Evolutionary conservation across 108 stramenopile species (phyloP).

Genomic region (Nitzschia sp.): DNA sequence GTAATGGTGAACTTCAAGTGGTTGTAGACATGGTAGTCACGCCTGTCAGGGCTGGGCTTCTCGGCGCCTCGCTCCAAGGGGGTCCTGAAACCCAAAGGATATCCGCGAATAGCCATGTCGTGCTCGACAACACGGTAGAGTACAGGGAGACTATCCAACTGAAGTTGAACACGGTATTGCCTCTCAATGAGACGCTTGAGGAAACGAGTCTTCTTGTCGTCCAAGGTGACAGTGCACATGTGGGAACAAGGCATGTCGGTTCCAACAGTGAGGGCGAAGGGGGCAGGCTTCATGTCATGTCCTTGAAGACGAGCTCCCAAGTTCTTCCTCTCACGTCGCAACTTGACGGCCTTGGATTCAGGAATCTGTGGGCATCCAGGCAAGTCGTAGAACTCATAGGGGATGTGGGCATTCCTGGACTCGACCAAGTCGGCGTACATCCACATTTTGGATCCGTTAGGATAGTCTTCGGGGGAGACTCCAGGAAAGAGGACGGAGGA

Average conservation of each 20-base stretch:
- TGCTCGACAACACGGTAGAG: slow-evolving; percentile 72
- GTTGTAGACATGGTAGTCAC: slow-evolving; percentile 79
- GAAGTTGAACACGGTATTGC: slow-evolving; percentile 92
- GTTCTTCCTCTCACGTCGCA: slow-evolving; percentile 53
- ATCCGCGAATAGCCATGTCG: slow-evolving; percentile 79
- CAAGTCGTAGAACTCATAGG: slow-evolving; percentile 90
- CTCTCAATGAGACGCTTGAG: slow-evolving; percentile 83
- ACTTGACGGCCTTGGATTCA: slow-evolving; percentile 12
- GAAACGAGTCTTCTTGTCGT: slow-evolving; percentile 61
- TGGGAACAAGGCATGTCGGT: slow-evolving; percentile 55
- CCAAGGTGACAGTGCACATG: slow-evolving; percentile 54
- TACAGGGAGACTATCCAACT: slow-evolving; percentile 82
- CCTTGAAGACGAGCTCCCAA: slow-evolving; percentile 74
- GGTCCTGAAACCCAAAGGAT: slow-evolving; percentile 82
- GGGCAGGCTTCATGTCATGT: slow-evolving; percentile 59
- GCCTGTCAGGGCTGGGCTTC: slow-evolving; percentile 12
- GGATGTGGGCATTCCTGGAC: slow-evolving; percentile 82
- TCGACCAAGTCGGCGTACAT: slow-evolving; percentile 71
- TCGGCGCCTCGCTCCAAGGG: slow-evolving; percentile 25
- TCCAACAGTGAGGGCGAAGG: slow-evolving; percentile 55
- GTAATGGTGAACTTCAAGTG: slow-evolving; percentile 88
- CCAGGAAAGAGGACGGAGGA: slow-evolving; percentile 69
- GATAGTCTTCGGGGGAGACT: slow-evolving; percentile 70
- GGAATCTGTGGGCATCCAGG: slow-evolving; percentile 62
- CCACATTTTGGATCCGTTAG: slow-evolving; percentile 41